Evolutionary conservation across 2,329 filamentous ascomycete genomes (phyloP), one percentile per base, ranked within the genome.

Genomic region (Helicocarpus griseus): DNA sequence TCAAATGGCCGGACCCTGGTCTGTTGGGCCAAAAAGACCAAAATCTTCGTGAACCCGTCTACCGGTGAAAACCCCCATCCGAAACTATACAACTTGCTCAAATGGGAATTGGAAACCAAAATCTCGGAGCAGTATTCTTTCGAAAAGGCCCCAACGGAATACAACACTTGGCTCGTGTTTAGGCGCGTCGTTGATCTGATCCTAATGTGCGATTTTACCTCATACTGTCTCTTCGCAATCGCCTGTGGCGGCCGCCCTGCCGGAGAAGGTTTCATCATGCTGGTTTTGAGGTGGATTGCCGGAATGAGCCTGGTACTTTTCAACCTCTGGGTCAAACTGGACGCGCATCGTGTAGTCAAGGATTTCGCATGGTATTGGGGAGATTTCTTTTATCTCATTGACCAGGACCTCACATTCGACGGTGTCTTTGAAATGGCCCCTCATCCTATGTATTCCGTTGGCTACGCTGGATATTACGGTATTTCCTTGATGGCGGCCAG

Each of bases 301-400:
- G 93, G 93, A 48, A 79, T 91, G 58, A 71, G 79, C 38, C 77
- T 97, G 24, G 85, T 98, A 56, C 78, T 87, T 53, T 97, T 98
- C 79, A 98, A 97, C 68, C 78, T 97, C 21, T 97, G 93, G 90
- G 93, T 98, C 57, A 98, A 98, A 73, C 78, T 98, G 56, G 93
- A 98, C 70, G 93, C 93, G 19, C 93, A 98, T 69, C 81, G 93
- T 55, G 93, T 98, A 47, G 93, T 98, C 65, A 97, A 97, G 71
- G 93, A 98, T 71, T 98, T 90, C 73, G 93, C 93, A 26, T 98
- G 93, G 93, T 98, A 97, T 72, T 98, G 93, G 93, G 93, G 93
- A 55, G 93, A 98, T 70, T 97, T 97, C 73, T 98, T 97, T 77
- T 98, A 89, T 71, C 83, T 98, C 64, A 88, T 98, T 68, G 93